phyloP scores from a whole-genome alignment of 2,329 filamentous ascomycete species.

The Golovinomyces cichoracearum region DNA sequence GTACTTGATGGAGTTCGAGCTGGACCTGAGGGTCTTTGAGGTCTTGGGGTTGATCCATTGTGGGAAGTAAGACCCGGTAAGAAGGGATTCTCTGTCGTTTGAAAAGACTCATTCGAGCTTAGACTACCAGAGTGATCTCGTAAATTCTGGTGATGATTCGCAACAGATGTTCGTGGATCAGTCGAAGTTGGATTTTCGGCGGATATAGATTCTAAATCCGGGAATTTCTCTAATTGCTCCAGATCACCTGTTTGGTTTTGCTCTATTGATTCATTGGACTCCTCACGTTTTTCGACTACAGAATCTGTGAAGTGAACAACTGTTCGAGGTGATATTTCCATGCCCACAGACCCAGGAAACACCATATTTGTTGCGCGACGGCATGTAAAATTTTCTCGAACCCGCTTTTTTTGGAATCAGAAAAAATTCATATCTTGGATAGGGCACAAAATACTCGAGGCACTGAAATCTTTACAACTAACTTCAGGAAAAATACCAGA shows the following conservation, averaged over 20 bases:
- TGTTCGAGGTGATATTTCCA: constrained; percentile 27
- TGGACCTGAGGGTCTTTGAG: constrained; percentile 41
- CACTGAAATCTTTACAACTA: no score
- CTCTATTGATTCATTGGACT: constrained; percentile 19
- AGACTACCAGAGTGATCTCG: constrained; percentile 21
- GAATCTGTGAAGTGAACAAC: constrained; percentile 31
- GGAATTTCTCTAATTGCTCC: constrained; percentile 21
- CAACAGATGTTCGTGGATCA: constrained; percentile 9
- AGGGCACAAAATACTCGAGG: no score
- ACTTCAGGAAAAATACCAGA: no score
- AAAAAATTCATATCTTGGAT: no score
- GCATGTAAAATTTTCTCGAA: no score
- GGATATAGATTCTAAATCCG: constrained; percentile 6
- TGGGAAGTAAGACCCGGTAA: constrained; percentile 11
- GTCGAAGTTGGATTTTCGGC: constrained; percentile 4
- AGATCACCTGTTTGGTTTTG: constrained; percentile 19
- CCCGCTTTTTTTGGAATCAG: no score
- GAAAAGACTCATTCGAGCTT: constrained; percentile 8
- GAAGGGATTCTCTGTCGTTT: constrained; percentile 5
- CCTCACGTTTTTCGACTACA: constrained; percentile 20
- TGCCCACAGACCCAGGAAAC: constrained; percentile 8
- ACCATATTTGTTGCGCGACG: not conserved
- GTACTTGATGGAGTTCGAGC: constrained; percentile 53
- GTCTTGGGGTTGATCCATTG: constrained; percentile 26
- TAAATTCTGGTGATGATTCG: constrained; percentile 12